Percentiles rank a stretch among this genome's conserved stretches.
Conservation (phyloP, 805 yeast species). For the Metschnikowia anglica region DNA sequence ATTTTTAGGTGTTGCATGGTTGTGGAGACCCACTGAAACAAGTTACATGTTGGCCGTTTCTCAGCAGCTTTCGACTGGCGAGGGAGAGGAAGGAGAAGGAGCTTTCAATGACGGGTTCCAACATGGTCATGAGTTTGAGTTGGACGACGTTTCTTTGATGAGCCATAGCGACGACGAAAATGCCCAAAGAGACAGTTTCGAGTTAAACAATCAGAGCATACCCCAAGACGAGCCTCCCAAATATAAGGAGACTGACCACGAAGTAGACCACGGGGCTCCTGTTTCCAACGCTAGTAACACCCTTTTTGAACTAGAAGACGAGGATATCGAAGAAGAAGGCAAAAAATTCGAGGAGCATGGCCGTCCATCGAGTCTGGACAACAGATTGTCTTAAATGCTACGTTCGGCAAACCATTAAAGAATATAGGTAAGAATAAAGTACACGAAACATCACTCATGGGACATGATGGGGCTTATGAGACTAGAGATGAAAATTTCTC, state of each 20-base stretch:
- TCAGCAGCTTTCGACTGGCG: conserved; percentile 85
- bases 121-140: conserved; percentile 56
- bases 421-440: neutral
- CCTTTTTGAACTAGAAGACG: conserved; percentile 44
- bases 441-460: no score
- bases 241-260: conserved; percentile 26
- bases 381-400: conserved; percentile 1
- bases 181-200: conserved; percentile 37
- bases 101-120: conserved; percentile 26
- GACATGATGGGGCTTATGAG: no score
- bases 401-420: neutral
- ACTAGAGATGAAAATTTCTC: no score
- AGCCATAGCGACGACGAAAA: conserved; percentile 47
- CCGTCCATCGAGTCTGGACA: conserved; percentile 3
- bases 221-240: conserved; percentile 31
- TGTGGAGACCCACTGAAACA: conserved; percentile 98
- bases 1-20: conserved; percentile 77
- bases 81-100: conserved; percentile 38
- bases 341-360: conserved; percentile 1
- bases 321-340: conserved; percentile 23
- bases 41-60: conserved; percentile 94
- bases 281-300: conserved; percentile 27
- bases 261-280: conserved; percentile 15
- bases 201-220: conserved; percentile 27
- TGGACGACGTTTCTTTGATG: conserved; percentile 55